Conservation (phyloP, 2,329 filamentous ascomycete genomes). For the Colletotrichum horii region DNA sequence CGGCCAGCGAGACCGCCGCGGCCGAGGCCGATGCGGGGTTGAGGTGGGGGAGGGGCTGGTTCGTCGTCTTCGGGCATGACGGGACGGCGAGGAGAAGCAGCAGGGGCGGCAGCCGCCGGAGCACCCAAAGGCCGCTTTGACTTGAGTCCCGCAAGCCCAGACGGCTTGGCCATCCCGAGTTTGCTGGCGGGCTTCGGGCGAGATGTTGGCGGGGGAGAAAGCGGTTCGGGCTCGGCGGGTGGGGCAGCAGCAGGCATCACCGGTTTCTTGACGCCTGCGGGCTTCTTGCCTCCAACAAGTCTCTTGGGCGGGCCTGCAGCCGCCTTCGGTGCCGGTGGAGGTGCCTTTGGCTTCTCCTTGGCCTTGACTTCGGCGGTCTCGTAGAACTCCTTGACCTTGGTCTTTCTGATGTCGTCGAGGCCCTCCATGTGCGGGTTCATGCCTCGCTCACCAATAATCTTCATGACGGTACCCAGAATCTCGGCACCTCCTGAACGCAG, state of each 20-base stretch:
- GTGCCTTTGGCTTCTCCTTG: conserved; percentile 79
- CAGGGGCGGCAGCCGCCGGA: background rate
- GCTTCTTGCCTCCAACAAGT: conserved; percentile 46
- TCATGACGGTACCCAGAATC: conserved; percentile 93
- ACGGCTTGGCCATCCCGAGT: conserved; percentile 59
- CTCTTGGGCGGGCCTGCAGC: conserved; percentile 49
- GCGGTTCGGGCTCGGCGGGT: conserved; percentile 52
- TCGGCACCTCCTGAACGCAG: conserved; percentile 91
- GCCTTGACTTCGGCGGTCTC: conserved; percentile 62
- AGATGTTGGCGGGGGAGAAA: conserved; percentile 64
- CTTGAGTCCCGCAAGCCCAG: conserved; percentile 62
- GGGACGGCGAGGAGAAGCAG: conserved; percentile 54
- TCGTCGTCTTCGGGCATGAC: conserved; percentile 62
- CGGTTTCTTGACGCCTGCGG: conserved; percentile 49
- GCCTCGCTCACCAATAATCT: conserved; percentile 94
- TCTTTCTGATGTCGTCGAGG: conserved; percentile 93
- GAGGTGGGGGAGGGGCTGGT: conserved; percentile 57
- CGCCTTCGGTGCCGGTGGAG: conserved; percentile 63
- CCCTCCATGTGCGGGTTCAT: conserved; percentile 94
- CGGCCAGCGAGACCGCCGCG: conserved; percentile 85
- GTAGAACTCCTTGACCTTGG: conserved; percentile 92
- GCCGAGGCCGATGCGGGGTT: conserved; percentile 70
- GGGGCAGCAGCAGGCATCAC: conserved; percentile 29
- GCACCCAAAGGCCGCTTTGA: conserved; percentile 58
- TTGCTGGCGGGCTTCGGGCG: conserved; percentile 55